A percentile compares a stretch with the other conserved stretches of the same genome.
phyloP scores from a whole-genome alignment of 2,329 filamentous ascomycete species.

The Dactylonectria macrodidyma region DNA sequence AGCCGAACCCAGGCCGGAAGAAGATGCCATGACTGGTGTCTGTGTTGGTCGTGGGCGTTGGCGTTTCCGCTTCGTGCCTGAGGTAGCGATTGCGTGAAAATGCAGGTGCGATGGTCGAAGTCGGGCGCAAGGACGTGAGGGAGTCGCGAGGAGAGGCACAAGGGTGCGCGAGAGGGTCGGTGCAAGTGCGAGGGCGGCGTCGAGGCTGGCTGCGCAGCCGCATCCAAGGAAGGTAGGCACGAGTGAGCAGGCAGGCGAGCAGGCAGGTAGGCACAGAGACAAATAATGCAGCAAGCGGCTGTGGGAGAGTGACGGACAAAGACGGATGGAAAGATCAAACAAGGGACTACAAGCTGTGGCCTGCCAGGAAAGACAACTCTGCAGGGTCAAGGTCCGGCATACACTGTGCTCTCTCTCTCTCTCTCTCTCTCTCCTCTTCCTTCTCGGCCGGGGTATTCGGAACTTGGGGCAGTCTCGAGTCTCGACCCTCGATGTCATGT shows the following conservation, averaged over 20 bases:
- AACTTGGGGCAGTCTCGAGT: slow-evolving; percentile 33
- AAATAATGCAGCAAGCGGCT: neutral
- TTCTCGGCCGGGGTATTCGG: slow-evolving; percentile 35
- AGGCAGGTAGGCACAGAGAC: slow-evolving; percentile 7
- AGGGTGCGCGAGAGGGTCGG: slow-evolving; percentile 21
- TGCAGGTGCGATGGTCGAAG: slow-evolving; percentile 8
- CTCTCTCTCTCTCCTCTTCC: slow-evolving; percentile 12
- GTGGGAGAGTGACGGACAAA: neutral
- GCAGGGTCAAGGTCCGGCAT: neutral
- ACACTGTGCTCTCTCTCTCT: slow-evolving; percentile 4
- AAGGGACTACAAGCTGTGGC: neutral
- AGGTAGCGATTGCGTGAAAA: neutral
- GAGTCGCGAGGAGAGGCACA: slow-evolving; percentile 11
- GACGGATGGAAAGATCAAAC: neutral
- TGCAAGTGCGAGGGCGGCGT: slow-evolving; percentile 29
- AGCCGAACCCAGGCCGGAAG: slow-evolving; percentile 41
- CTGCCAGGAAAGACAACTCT: slow-evolving; percentile 2
- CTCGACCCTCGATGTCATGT: slow-evolving; percentile 47
- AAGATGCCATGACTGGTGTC: slow-evolving; percentile 41
- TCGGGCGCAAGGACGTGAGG: neutral
- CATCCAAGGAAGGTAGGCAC: slow-evolving; percentile 45
- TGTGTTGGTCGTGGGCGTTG: slow-evolving; percentile 15
- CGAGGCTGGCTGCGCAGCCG: slow-evolving; percentile 44
- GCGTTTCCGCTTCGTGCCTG: neutral
- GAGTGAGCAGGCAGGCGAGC: slow-evolving; percentile 20